Conservation (phyloP, 139 green algal species). For the Picochlorum costavermella region DNA sequence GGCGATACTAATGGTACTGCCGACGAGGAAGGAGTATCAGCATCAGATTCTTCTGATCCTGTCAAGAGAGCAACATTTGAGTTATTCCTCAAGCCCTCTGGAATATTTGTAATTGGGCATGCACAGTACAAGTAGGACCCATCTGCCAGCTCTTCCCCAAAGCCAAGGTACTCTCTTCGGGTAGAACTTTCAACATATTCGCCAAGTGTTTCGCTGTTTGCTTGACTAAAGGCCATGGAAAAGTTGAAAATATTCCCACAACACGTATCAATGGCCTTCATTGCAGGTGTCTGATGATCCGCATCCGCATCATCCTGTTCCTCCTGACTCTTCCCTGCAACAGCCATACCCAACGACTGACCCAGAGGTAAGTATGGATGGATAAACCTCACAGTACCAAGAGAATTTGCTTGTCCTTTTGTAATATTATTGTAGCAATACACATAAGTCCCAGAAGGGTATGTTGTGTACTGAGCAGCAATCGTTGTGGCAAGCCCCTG, state of each 20-base stretch:
- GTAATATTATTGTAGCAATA: conserved; percentile 4
- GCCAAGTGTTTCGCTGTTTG: not conserved
- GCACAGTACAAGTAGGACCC: not conserved
- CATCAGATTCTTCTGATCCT: not conserved
- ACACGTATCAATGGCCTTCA: not conserved
- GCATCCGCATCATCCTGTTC: not conserved
- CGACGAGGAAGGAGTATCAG: not conserved
- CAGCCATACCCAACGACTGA: not conserved
- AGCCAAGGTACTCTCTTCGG: not conserved
- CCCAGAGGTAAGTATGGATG: not conserved
- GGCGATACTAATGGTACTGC: not conserved
- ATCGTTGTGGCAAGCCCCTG: not conserved
- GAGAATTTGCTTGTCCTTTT: not conserved
- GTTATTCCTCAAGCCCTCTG: conserved; percentile 1
- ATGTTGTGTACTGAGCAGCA: not conserved
- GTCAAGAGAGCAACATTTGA: not conserved
- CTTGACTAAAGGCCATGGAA: not conserved
- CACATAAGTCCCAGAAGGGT: not conserved
- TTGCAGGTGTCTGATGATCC: not conserved
- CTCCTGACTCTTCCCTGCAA: not conserved
- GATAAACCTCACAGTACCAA: not conserved
- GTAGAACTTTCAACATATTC: not conserved
- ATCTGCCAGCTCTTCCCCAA: not conserved
- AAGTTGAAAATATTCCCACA: conserved; percentile 1
- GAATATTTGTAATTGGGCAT: conserved; percentile 3